Evolutionary conservation across 805 yeast species (phyloP).

Genomic region (Zygosaccharomyces rouxii): DNA sequence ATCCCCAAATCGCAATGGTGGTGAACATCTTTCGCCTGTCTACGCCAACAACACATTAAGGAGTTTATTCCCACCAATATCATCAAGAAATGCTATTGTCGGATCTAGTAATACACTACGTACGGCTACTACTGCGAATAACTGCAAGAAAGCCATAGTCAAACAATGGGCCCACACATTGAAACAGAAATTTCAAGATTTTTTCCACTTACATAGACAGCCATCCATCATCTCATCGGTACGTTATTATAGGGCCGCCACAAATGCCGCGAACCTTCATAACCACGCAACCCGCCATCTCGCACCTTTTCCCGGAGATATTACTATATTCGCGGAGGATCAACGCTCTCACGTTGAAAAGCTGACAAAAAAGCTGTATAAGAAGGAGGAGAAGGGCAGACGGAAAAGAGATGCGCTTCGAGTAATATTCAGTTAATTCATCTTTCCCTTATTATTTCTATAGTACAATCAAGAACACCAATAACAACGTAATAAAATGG

Average conservation of each 20-base stretch:
- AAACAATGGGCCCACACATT: constrained; percentile 10
- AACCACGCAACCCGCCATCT: background rate
- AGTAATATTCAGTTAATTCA: constrained; percentile 10
- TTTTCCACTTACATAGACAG: constrained; percentile 7
- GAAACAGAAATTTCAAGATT: constrained; percentile 5
- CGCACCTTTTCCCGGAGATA: constrained; percentile 10
- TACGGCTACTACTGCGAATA: too few species aligned
- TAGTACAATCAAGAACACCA: too few species aligned
- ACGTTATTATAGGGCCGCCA: constrained; percentile 12
- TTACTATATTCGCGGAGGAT: constrained; percentile 7
- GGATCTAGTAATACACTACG: background rate
- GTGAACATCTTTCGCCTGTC: background rate
- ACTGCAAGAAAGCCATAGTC: constrained; percentile 6
- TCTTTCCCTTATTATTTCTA: background rate
- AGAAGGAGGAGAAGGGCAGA: constrained; percentile 15
- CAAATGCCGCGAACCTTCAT: background rate
- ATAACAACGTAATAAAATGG: too few species aligned
- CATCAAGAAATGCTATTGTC: background rate
- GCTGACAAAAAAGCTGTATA: constrained; percentile 13
- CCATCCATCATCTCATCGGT: constrained; percentile 13
- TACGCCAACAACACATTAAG: background rate
- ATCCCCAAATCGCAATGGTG: background rate
- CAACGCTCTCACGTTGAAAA: constrained; percentile 10
- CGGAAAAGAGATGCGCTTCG: constrained; percentile 17
- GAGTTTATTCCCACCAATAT: background rate